These are phyloP conservation scores for Epichloe baconii DNA, from an alignment of 2,329 filamentous ascomycete species.

Conservation along the genomic window DNA sequence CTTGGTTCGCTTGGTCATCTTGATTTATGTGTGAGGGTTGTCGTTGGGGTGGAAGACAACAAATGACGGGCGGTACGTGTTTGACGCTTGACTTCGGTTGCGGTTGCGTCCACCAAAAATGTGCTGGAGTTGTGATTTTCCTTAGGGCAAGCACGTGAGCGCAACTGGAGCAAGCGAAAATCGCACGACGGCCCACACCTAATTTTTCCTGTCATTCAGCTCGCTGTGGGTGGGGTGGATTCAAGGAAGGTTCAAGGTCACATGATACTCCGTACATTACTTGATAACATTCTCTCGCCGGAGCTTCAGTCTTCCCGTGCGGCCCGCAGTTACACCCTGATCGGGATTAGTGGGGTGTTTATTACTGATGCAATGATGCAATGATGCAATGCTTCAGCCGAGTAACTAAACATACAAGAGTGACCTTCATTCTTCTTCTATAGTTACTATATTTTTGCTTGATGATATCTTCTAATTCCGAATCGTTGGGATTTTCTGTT, in stretches of 20 bases:
- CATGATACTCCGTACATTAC: background rate
- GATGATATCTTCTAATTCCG: background rate
- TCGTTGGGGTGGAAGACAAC: slow-evolving; percentile 20
- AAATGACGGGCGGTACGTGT: slow-evolving; percentile 18
- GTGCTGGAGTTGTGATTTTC: slow-evolving; percentile 26
- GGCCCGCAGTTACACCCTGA: background rate
- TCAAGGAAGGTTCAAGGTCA: background rate
- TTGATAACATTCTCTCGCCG: background rate
- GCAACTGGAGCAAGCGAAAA: slow-evolving; percentile 14
- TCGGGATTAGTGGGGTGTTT: background rate
- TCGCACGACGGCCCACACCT: background rate
- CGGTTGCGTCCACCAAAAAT: slow-evolving; percentile 20
- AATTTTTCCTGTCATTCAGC: background rate
- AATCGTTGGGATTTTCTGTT: background rate
- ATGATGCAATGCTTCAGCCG: too few species aligned
- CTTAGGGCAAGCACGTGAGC: slow-evolving; percentile 30
- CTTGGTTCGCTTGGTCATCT: slow-evolving; percentile 91
- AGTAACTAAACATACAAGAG: too few species aligned
- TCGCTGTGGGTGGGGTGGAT: too few species aligned
- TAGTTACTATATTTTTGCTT: background rate
- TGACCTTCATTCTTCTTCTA: too few species aligned
- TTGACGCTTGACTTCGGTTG: slow-evolving; percentile 19
- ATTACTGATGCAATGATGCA: background rate
- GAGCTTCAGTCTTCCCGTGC: slow-evolving; percentile 1
- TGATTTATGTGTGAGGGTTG: slow-evolving; percentile 35